A percentile compares a stretch with the other conserved stretches of the same genome.
phyloP scores from a whole-genome alignment of 129 eudicot genomes.

The Mikania micrantha region DNA sequence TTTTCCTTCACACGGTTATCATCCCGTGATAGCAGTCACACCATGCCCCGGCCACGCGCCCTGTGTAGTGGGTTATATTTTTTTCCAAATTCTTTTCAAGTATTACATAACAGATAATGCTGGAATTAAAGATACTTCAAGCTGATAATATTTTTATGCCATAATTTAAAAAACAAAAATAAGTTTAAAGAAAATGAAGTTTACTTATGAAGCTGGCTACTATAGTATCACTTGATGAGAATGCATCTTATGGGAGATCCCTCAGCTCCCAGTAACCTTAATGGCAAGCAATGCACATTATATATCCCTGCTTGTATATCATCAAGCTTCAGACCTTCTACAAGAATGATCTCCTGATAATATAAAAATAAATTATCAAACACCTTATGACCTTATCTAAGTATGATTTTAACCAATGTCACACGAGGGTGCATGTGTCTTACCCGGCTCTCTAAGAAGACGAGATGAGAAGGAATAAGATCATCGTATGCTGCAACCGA shows the following conservation, averaged over 20 bases:
- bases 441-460: conserved; percentile 70
- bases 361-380: background rate
- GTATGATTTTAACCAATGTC: background rate
- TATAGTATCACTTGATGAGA: conserved; percentile 42
- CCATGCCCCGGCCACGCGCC: no score
- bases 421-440: conserved; percentile 2
- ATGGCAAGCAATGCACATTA: conserved; percentile 68
- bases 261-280: conserved; percentile 64
- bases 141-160: no score
- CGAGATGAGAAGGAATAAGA: conserved; percentile 68
- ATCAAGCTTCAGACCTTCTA: conserved; percentile 76
- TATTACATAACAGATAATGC: no score
- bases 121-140: no score
- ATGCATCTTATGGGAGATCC: conserved; percentile 83
- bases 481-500: conserved; percentile 72
- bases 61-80: no score
- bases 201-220: background rate
- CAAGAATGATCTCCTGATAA: conserved; percentile 65
- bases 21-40: no score
- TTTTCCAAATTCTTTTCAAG: no score
- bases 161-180: background rate
- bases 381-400: background rate
- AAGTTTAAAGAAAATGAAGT: background rate
- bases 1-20: no score
- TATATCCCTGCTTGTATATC: conserved; percentile 49